These are phyloP conservation scores for Tulasnella sp. DNA, from an alignment of 768 basidiomycete genomes.

Conservation along the genomic window DNA sequence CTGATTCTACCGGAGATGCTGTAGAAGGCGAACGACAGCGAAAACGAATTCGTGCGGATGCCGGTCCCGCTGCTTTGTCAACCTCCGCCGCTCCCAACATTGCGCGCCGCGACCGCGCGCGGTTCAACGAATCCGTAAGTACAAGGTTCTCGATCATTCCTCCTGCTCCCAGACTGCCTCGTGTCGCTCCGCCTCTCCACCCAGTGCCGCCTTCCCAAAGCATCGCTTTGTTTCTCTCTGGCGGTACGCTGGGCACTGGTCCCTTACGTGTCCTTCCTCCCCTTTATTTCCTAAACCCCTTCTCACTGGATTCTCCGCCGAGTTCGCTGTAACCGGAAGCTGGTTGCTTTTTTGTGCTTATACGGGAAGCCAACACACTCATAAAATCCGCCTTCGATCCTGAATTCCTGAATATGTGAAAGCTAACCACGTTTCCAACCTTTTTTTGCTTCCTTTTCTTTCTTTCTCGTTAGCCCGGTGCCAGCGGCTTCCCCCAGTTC, in stretches of 20 bases:
- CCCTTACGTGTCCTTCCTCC: constrained; percentile 1
- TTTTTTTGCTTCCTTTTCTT: neutral
- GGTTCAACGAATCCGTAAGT: constrained; percentile 29
- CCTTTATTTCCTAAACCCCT: neutral
- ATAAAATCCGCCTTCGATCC: constrained; percentile 1
- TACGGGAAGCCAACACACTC: neutral
- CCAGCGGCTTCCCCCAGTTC: neutral
- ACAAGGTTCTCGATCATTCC: constrained; percentile 1
- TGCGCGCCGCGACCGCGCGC: constrained; percentile 22
- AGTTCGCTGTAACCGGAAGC: constrained; percentile 7
- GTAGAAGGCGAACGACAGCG: constrained; percentile 16
- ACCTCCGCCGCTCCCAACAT: constrained; percentile 8
- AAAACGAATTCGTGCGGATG: constrained; percentile 22
- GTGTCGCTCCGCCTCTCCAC: constrained; percentile 16
- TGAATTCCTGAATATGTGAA: constrained; percentile 2
- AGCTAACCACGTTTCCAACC: neutral
- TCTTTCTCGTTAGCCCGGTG: neutral
- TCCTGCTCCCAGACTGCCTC: constrained; percentile 12
- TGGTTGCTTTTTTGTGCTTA: neutral
- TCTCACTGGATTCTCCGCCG: constrained; percentile 2
- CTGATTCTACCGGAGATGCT: constrained; percentile 1
- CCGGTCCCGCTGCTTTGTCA: constrained; percentile 8
- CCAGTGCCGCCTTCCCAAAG: neutral
- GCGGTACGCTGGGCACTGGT: neutral
- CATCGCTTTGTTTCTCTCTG: constrained; percentile 16